Evolutionary conservation across 441 rosid species (phyloP).

Genomic region (Gossypium armourianum): DNA sequence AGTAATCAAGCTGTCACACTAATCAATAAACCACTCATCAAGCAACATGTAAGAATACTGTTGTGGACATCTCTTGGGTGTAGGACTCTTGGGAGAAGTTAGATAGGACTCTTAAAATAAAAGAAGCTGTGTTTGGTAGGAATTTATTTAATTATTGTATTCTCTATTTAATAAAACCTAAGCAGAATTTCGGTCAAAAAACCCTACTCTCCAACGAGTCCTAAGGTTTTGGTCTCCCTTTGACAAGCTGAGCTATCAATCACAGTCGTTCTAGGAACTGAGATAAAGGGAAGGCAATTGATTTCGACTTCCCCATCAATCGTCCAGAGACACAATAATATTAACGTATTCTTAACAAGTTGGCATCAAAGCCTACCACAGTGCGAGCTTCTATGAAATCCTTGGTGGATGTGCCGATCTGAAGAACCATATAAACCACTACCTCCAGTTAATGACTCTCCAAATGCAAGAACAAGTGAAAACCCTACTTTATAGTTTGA

Average conservation of each 20-base stretch:
- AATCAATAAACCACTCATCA: conserved; percentile 4
- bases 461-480: neutral
- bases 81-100: neutral
- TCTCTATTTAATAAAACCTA: neutral
- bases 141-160: neutral
- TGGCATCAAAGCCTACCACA: neutral
- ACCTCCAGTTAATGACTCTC: neutral
- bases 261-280: neutral
- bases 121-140: neutral
- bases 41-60: neutral
- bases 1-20: neutral
- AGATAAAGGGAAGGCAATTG: neutral
- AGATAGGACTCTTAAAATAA: neutral
- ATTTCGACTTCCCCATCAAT: neutral
- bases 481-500: neutral
- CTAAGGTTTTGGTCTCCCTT: neutral
- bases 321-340: neutral
- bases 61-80: neutral
- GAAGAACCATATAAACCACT: neutral
- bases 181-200: neutral
- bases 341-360: neutral
- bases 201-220: neutral
- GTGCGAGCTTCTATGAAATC: neutral
- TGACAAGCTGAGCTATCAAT: neutral
- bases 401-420: neutral